These are phyloP conservation scores for Triticum turgidum DNA, from an alignment of 176 grass and related monocot genomes.

Conservation along the genomic window DNA sequence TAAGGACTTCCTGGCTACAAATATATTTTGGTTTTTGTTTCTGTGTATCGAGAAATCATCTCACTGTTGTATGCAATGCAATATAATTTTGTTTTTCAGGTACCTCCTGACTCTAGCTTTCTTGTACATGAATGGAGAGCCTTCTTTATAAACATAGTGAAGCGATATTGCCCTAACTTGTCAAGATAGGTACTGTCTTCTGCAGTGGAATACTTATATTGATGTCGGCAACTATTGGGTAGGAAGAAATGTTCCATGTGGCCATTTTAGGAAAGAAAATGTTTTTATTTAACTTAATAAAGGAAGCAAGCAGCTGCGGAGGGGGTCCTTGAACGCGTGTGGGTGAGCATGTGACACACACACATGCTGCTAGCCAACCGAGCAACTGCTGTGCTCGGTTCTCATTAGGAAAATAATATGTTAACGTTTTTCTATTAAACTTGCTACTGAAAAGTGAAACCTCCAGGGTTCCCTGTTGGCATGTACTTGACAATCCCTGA, in stretches of 20 bases:
- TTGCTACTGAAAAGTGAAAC: too few species aligned
- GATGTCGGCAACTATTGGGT: neutral
- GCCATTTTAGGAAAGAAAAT: neutral
- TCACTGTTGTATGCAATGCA: slow-evolving; percentile 9
- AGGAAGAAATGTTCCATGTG: neutral
- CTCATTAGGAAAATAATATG: neutral
- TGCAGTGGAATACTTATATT: neutral
- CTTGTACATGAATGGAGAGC: slow-evolving; percentile 8
- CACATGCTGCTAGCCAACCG: neutral
- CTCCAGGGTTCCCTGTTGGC: too few species aligned
- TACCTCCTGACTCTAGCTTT: slow-evolving; percentile 28
- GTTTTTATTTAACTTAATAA: neutral
- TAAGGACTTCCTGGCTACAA: slow-evolving; percentile 15
- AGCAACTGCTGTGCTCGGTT: neutral
- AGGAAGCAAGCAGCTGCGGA: neutral
- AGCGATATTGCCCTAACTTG: slow-evolving; percentile 18
- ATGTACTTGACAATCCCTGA: too few species aligned
- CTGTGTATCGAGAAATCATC: neutral
- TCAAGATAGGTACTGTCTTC: slow-evolving; percentile 24
- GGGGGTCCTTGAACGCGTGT: neutral
- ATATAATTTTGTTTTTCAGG: slow-evolving; percentile 25
- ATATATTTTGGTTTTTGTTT: neutral
- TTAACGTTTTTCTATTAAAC: neutral
- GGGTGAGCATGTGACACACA: neutral
- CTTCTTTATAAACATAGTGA: neutral